Base-by-base conservation (phyloP, 2,329 filamentous ascomycete genomes). In the Nemania serpens region DNA sequence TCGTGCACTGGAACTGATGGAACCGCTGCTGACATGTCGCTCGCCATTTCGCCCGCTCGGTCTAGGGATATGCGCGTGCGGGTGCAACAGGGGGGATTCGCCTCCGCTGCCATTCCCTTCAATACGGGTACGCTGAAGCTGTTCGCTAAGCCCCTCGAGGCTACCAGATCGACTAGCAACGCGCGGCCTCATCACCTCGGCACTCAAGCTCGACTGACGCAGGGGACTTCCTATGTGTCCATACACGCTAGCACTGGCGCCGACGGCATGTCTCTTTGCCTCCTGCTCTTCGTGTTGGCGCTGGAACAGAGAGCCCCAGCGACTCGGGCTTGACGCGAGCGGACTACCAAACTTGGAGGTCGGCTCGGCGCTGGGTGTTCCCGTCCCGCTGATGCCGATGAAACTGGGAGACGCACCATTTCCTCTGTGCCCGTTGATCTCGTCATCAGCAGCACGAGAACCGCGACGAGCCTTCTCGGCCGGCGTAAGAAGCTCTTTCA, bases 171-270 rank as follows among this genome's bases (percentile, higher is more conserved):
- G 77, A 45, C 76, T 77, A 18, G 78, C 75, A 11, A 78, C 73
- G 58, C 76, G 73, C 29, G 77, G 74, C 49, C 76, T 77, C 58
- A 77, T 76, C 69, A 84, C 81, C 52, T 82, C 82, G 46, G 82
- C 79, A 39, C 84, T 84, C 9, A 89, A 78, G 46, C 83, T 82
- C 9, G 86, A 88, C 71, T 87, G 88, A 17, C 86, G 83, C 59
- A 89, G 76, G 15, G 86, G 86, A 64, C 85, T 88, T 18, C 86
- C 86, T 37, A 89, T 86, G 66, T 89, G 86, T 7, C 86, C 86
- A 70, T 88, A 88, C 3, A 79, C 83, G n/a, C 73, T 71, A 34
- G 71, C 71, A 58, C 71, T 72, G 10, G 73, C 71, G 15, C 85
- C 87, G 3, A 77, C 74, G 7, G 75, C 75, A 59, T 81, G 75